phyloP scores from a whole-genome alignment of 108 stramenopile genomes.

The Mayamaea pseudoterrestris region DNA sequence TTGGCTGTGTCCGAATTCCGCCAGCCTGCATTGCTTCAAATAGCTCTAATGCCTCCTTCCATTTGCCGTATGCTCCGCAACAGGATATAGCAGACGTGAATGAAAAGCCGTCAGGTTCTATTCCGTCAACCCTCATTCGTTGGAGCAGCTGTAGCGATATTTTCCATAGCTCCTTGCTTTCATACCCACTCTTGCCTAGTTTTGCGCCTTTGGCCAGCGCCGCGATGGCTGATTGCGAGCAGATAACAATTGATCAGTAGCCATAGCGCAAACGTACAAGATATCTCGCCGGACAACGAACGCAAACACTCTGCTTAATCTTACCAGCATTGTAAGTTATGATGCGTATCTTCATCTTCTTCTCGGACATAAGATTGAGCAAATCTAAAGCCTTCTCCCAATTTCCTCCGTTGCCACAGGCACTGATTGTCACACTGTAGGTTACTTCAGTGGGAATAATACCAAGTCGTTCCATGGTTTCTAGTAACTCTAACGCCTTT shows the following conservation, averaged over 20 bases:
- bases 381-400: slow-evolving; percentile 57
- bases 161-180: not conserved
- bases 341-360: slow-evolving; percentile 46
- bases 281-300: too few species aligned
- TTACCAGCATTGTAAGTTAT: slow-evolving; percentile 69
- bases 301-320: not conserved
- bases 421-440: slow-evolving; percentile 48
- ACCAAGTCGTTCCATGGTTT: slow-evolving; percentile 52
- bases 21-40: slow-evolving; percentile 57
- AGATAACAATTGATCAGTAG: too few species aligned
- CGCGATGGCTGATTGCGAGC: slow-evolving; percentile 9
- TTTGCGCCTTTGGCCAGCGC: slow-evolving; percentile 5
- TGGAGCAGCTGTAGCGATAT: slow-evolving; percentile 27
- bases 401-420: slow-evolving; percentile 65
- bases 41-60: slow-evolving; percentile 60
- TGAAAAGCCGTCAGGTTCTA: slow-evolving; percentile 58
- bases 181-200: not conserved
- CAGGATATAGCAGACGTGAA: slow-evolving; percentile 68
- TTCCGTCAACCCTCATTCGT: slow-evolving; percentile 48
- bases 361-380: slow-evolving; percentile 39
- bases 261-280: too few species aligned
- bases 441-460: not conserved
- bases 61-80: slow-evolving; percentile 65
- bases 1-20: slow-evolving; percentile 36
- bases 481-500: slow-evolving; percentile 46